Conservation (phyloP, 1,139 yeast genomes). For the Geotrichum bryndzae region DNA sequence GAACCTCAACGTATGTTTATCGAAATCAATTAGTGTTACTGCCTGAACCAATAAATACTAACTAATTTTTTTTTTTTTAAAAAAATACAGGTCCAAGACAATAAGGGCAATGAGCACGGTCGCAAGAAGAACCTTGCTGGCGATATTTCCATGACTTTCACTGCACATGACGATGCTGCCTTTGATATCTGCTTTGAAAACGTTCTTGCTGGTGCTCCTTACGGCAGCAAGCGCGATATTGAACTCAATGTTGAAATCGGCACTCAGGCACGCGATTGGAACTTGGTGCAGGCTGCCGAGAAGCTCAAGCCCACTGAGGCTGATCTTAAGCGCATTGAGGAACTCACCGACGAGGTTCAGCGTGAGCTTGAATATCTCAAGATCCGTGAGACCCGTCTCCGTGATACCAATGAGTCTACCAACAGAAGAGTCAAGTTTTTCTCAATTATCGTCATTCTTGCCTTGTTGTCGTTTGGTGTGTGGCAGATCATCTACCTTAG, state of each 20-base stretch:
- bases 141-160: slow-evolving; percentile 65
- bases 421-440: slow-evolving; percentile 75
- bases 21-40: neutral
- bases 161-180: slow-evolving; percentile 75
- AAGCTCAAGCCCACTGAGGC: slow-evolving; percentile 89
- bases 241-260: slow-evolving; percentile 94
- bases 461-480: slow-evolving; percentile 71
- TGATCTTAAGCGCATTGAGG: slow-evolving; percentile 77
- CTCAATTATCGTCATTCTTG: slow-evolving; percentile 58
- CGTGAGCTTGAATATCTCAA: slow-evolving; percentile 76
- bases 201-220: slow-evolving; percentile 36
- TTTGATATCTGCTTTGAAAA: slow-evolving; percentile 90
- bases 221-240: slow-evolving; percentile 42
- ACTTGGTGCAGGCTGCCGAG: slow-evolving; percentile 85
- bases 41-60: neutral
- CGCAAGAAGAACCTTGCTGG: slow-evolving; percentile 48
- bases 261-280: slow-evolving; percentile 97
- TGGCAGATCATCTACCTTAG: slow-evolving; percentile 93
- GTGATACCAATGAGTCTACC: slow-evolving; percentile 96
- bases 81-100: slow-evolving; percentile 31
- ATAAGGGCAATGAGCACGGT: slow-evolving; percentile 38
- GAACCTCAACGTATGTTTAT: slow-evolving; percentile 38
- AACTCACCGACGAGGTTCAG: slow-evolving; percentile 71
- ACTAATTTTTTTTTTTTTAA: neutral
- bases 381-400: slow-evolving; percentile 80